Conservation (phyloP, 1,139 yeast species). For the Yarrowia galli region DNA sequence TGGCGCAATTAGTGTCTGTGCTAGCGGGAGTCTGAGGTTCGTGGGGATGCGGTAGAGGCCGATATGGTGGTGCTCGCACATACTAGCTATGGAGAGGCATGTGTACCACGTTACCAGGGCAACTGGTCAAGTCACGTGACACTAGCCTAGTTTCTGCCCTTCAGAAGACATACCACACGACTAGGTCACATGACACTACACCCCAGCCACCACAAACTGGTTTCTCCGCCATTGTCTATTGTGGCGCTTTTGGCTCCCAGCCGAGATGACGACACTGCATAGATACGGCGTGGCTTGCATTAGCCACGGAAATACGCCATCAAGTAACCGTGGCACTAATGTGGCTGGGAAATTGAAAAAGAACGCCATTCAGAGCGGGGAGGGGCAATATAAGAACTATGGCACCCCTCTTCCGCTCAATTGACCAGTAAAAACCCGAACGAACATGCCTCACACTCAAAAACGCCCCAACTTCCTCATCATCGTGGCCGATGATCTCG, state of each 20-base stretch:
- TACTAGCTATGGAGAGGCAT: too few relatives aligned
- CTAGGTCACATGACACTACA: too few relatives aligned
- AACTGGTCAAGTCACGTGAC: too few relatives aligned
- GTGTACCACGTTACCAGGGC: too few relatives aligned
- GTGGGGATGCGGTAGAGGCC: background rate
- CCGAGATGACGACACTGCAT: conserved; percentile 19
- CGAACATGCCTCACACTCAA: background rate
- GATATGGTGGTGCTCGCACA: too few relatives aligned
- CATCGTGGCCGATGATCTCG: conserved; percentile 68
- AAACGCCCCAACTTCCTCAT: conserved; percentile 56
- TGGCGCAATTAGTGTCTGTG: conserved; percentile 10
- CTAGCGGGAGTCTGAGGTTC: conserved; percentile 29
- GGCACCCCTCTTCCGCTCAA: background rate
- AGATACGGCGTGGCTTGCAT: conserved; percentile 36
- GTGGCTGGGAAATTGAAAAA: conserved; percentile 11
- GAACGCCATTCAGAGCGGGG: background rate
- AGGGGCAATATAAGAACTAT: background rate
- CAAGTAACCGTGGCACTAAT: conserved; percentile 28
- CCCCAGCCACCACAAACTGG: too few relatives aligned
- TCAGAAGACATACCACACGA: too few relatives aligned
- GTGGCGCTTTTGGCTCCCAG: too few relatives aligned
- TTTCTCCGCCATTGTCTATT: too few relatives aligned
- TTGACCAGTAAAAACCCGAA: background rate
- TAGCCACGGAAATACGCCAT: conserved; percentile 30
- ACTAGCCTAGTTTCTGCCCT: too few relatives aligned